Conservation (phyloP, 1,284 basidiomycete species). For the Rhodotorula sp. region DNA sequence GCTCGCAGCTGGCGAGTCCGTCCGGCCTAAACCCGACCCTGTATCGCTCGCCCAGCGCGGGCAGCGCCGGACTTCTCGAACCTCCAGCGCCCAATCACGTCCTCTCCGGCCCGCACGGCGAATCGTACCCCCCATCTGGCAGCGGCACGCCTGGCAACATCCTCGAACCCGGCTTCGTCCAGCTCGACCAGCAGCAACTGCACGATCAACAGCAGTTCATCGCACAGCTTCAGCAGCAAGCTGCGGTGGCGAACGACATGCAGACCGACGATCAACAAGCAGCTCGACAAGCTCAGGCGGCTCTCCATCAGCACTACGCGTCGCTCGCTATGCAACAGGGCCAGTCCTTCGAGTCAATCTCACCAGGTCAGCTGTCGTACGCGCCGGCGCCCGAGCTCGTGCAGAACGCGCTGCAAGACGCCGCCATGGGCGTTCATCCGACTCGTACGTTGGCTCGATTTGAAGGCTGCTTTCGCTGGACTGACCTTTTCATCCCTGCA, state of each 20-base stretch:
- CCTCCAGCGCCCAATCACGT: neutral
- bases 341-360: constrained; percentile 3
- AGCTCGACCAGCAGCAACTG: constrained; percentile 17
- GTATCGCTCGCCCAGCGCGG: constrained; percentile 24
- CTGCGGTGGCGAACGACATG: constrained; percentile 11
- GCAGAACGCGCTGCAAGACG: constrained; percentile 27
- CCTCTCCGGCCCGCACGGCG: neutral
- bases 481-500: neutral
- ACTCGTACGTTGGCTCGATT: constrained; percentile 5
- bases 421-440: constrained; percentile 11
- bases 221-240: constrained; percentile 8
- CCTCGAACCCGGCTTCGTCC: constrained; percentile 18
- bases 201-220: constrained; percentile 5
- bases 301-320: constrained; percentile 33
- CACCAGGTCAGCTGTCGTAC: constrained; percentile 27
- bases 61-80: constrained; percentile 14
- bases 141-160: constrained; percentile 13
- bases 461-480: too few species aligned
- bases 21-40: neutral
- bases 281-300: constrained; percentile 28
- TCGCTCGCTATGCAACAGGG: constrained; percentile 8
- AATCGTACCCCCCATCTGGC: constrained; percentile 1
- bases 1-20: constrained; percentile 24
- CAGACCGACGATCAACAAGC: constrained; percentile 20
- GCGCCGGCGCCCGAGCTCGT: constrained; percentile 33